phyloP scores from a whole-genome alignment of 352 stramenopile genomes.

The Thraustotheca clavata region DNA sequence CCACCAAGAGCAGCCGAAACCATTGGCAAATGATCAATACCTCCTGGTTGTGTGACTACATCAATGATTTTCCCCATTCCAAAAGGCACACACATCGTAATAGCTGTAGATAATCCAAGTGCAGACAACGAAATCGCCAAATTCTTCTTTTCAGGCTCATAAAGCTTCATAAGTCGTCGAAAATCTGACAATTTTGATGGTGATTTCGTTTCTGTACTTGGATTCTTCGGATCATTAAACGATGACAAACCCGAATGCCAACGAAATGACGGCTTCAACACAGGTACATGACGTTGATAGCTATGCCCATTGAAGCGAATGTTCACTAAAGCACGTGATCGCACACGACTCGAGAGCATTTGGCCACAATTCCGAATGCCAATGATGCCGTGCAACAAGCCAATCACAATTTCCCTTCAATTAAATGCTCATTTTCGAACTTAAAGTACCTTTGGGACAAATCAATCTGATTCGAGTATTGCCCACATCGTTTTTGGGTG shows the following conservation, averaged over 20 bases:
- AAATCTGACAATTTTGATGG: conserved; percentile 25
- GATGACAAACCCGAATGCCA: not conserved
- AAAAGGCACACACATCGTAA: conserved; percentile 70
- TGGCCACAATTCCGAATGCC: no score
- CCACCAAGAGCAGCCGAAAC: conserved; percentile 49
- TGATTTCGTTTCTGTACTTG: not conserved
- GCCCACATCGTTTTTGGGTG: no score
- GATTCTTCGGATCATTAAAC: not conserved
- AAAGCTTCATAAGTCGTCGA: conserved; percentile 40
- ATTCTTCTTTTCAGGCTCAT: conserved; percentile 61
- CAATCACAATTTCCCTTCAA: no score
- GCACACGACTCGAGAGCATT: no score
- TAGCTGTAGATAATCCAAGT: conserved; percentile 53
- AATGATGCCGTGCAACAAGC: no score
- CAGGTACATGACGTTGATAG: not conserved
- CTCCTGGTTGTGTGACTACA: conserved; percentile 40
- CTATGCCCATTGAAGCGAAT: not conserved
- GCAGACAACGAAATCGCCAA: conserved; percentile 51
- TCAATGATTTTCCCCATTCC: conserved; percentile 81
- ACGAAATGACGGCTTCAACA: not conserved
- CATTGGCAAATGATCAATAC: conserved; percentile 32
- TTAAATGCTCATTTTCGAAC: no score
- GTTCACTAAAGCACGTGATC: not conserved
- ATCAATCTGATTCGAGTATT: no score
- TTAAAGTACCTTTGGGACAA: no score